phyloP scores from a whole-genome alignment of 495 filamentous ascomycete species.

The Trichoderma parareesei region DNA sequence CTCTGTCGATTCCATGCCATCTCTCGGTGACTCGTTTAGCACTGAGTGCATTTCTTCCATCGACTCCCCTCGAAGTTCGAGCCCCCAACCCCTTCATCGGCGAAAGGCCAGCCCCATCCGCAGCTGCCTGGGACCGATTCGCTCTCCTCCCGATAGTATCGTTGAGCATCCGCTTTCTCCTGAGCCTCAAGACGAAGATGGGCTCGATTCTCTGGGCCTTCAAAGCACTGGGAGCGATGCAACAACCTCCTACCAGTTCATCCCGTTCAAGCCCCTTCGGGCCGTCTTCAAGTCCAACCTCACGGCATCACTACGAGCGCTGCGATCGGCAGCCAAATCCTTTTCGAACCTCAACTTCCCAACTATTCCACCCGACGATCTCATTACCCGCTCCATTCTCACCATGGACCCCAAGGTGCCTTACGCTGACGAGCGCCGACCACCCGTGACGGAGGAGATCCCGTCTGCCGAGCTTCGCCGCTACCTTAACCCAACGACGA shows the following conservation, averaged over 20 bases:
- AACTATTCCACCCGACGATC: slow-evolving; percentile 75
- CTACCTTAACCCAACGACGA: slow-evolving; percentile 79
- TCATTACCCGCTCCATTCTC: slow-evolving; percentile 77
- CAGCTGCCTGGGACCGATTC: slow-evolving; percentile 36
- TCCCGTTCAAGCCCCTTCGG: slow-evolving; percentile 32
- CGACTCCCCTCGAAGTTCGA: slow-evolving; percentile 25
- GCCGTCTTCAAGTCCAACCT: slow-evolving; percentile 85
- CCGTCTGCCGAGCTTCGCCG: slow-evolving; percentile 82
- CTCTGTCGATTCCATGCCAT: slow-evolving; percentile 43
- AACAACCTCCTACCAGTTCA: slow-evolving; percentile 2
- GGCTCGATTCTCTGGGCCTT: slow-evolving; percentile 27
- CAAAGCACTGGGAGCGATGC: slow-evolving; percentile 6
- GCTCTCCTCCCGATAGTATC: slow-evolving; percentile 30
- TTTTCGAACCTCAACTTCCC: slow-evolving; percentile 69
- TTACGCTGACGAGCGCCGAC: slow-evolving; percentile 83
- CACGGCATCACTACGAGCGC: slow-evolving; percentile 79
- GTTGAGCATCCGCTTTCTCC: slow-evolving; percentile 40
- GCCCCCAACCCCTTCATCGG: background rate
- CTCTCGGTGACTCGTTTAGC: slow-evolving; percentile 33
- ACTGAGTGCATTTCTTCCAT: slow-evolving; percentile 33
- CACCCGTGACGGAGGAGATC: slow-evolving; percentile 62
- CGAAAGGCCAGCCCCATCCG: slow-evolving; percentile 31
- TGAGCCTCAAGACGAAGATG: slow-evolving; percentile 24
- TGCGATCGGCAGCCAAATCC: slow-evolving; percentile 76
- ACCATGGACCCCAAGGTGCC: slow-evolving; percentile 64